Conservation (phyloP, 2,329 filamentous ascomycete genomes). For the Fusarium tjaetaba region DNA sequence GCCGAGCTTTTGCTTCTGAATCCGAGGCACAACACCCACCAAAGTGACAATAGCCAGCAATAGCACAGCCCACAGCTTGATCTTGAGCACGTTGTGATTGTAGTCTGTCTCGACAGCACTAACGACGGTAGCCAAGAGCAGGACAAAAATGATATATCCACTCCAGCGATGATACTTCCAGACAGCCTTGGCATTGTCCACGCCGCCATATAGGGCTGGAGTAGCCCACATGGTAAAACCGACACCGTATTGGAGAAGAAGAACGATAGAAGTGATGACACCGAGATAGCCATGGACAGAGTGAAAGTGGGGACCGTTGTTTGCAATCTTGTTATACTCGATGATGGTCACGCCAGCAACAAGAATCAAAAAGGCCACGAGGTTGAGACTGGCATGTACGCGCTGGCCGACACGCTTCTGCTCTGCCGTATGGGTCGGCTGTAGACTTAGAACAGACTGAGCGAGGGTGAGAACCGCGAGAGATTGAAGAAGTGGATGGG, state of each 20-base stretch:
- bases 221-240: slow-evolving; percentile 86
- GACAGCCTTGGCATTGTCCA: slow-evolving; percentile 79
- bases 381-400: slow-evolving; percentile 76
- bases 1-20: slow-evolving; percentile 86
- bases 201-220: slow-evolving; percentile 79
- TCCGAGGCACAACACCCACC: slow-evolving; percentile 77
- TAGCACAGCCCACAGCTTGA: slow-evolving; percentile 80
- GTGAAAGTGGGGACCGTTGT: slow-evolving; percentile 76
- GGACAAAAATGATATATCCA: slow-evolving; percentile 77
- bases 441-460: slow-evolving; percentile 84
- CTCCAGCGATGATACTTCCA: slow-evolving; percentile 89
- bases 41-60: slow-evolving; percentile 73
- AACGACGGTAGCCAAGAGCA: slow-evolving; percentile 78
- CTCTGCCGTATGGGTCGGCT: slow-evolving; percentile 80
- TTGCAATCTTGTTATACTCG: slow-evolving; percentile 83
- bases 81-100: slow-evolving; percentile 72
- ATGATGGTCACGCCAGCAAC: slow-evolving; percentile 75
- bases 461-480: slow-evolving; percentile 78
- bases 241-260: slow-evolving; percentile 78
- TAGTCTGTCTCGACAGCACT: slow-evolving; percentile 82
- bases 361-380: slow-evolving; percentile 69
- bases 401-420: slow-evolving; percentile 74
- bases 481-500: slow-evolving; percentile 79
- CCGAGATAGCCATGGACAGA: slow-evolving; percentile 86
- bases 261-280: slow-evolving; percentile 74